Evolutionary conservation across 371 early-diverging fungal species (phyloP).

Genomic region (Dichotomocladium elegans): DNA sequence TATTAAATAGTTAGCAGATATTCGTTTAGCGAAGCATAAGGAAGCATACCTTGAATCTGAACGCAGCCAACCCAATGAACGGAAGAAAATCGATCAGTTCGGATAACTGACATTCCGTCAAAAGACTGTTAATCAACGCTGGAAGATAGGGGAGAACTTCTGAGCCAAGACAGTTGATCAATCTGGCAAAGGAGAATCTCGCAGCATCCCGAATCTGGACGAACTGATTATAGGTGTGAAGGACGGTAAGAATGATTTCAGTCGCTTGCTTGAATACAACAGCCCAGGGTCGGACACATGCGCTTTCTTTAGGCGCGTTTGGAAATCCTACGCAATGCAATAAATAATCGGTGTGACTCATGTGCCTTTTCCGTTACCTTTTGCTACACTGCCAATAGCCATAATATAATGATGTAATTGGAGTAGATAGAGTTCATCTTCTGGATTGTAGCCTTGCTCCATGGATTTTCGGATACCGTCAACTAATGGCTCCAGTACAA

Average conservation of each 20-base stretch:
- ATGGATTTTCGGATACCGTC: constrained; percentile 60
- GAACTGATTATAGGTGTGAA: constrained; percentile 66
- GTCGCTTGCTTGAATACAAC: constrained; percentile 78
- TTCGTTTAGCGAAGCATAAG: constrained; percentile 7
- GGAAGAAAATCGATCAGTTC: constrained; percentile 88
- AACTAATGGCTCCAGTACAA: constrained; percentile 78
- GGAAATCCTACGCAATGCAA: constrained; percentile 65
- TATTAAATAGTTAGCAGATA: constrained; percentile 9
- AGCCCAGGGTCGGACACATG: constrained; percentile 53
- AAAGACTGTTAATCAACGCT: constrained; percentile 72
- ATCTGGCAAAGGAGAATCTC: constrained; percentile 81
- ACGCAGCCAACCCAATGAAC: constrained; percentile 78
- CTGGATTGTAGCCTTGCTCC: constrained; percentile 50
- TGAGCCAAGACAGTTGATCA: constrained; percentile 83
- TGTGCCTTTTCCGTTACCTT: constrained; percentile 44
- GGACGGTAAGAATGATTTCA: constrained; percentile 71
- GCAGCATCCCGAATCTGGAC: constrained; percentile 81
- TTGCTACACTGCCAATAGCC: constrained; percentile 85
- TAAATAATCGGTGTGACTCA: not conserved
- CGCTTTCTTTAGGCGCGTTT: constrained; percentile 48
- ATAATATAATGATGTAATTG: constrained; percentile 83
- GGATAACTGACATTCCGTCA: constrained; percentile 70
- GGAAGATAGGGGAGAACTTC: constrained; percentile 81
- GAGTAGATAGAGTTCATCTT: constrained; percentile 65
- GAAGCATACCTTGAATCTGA: constrained; percentile 91